Percentiles rank a stretch among this genome's conserved stretches.
Evolutionary conservation across 306 rosid species (phyloP).

Genomic region (Sesbania bispinosa): DNA sequence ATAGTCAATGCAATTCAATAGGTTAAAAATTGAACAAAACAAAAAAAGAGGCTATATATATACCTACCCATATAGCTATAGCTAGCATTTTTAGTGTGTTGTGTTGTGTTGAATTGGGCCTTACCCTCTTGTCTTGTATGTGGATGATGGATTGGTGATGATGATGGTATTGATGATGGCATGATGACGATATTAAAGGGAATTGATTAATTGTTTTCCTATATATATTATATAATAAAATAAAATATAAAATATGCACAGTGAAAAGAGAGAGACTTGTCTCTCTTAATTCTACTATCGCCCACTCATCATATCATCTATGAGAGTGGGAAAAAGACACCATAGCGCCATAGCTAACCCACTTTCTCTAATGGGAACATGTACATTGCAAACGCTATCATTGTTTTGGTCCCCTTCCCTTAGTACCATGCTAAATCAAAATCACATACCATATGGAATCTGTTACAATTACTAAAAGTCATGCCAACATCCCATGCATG

Average conservation of each 20-base stretch:
- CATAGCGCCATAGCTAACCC: slow-evolving; percentile 50
- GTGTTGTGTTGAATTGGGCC: slow-evolving; percentile 23
- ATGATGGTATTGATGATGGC: slow-evolving; percentile 76
- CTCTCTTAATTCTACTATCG: slow-evolving; percentile 24
- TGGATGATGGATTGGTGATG: slow-evolving; percentile 32
- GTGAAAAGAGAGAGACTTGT: neutral
- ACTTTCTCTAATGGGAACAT: slow-evolving; percentile 68
- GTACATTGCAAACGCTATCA: slow-evolving; percentile 49
- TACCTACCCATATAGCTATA: neutral
- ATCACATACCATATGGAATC: slow-evolving; percentile 35
- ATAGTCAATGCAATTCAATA: neutral
- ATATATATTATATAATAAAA: too few relatives aligned
- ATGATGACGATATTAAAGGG: slow-evolving; percentile 58
- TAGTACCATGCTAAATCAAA: slow-evolving; percentile 47
- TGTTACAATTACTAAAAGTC: slow-evolving; percentile 31
- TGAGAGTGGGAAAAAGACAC: slow-evolving; percentile 51
- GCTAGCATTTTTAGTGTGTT: neutral
- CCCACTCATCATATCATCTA: slow-evolving; percentile 50
- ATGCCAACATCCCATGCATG: slow-evolving; percentile 74
- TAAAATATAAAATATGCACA: neutral
- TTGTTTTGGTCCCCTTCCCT: slow-evolving; percentile 54
- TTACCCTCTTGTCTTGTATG: slow-evolving; percentile 4
- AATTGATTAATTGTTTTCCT: neutral
- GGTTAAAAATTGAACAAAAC: neutral
- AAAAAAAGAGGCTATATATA: neutral